Evolutionary conservation across 129 eudicot species (phyloP), one percentile per base, ranked within the genome.

Genomic region (Artemisia tridentata): DNA sequence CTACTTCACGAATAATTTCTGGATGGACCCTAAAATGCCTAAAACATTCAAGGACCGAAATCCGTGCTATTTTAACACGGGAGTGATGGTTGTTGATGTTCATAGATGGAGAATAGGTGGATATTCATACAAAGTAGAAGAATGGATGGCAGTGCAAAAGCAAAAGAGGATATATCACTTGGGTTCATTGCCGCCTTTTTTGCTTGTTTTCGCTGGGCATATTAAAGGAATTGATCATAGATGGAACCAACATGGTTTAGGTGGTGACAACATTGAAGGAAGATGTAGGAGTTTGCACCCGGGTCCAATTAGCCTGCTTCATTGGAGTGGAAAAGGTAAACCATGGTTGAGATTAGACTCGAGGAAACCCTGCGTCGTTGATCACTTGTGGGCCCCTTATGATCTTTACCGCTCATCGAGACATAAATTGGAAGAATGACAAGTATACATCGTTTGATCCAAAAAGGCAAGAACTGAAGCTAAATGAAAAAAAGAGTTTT

Each of bases 251-350:
- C 87, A 83, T 60, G 87, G 87, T 53, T 72, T 83, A 73, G 88
- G 88, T 25, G 88, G 88, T 43, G 88, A 84, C 64, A 84, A 84
- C 57, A 64, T 80, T 50, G 82, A 84, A 72, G 84, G 89, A 18
- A 81, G 63, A 78, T 84, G 89, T 53, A 78, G 89, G 65, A 72
- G 79, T 55, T 78, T 84, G 77, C 89, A 84, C 72, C 89, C 83
- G 16, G 89, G 89, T 52, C 89, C 86, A 34, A 78, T 84, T 78
- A 84, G 88, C 65, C 74, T 84, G 57, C 84, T 84, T 56, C 88
- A 84, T 80, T 84, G 88, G 88, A 84, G 89, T 48, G 86, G 89
- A 20, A 84, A 84, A 64, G 89, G 89, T 56, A 84, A 84, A 80
- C 88, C 88, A n/a, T 84, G 88, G 88, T 78, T 84, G 69, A 78